Conservation (phyloP, 2,329 filamentous ascomycete species). For the Diaporthe destruens region DNA sequence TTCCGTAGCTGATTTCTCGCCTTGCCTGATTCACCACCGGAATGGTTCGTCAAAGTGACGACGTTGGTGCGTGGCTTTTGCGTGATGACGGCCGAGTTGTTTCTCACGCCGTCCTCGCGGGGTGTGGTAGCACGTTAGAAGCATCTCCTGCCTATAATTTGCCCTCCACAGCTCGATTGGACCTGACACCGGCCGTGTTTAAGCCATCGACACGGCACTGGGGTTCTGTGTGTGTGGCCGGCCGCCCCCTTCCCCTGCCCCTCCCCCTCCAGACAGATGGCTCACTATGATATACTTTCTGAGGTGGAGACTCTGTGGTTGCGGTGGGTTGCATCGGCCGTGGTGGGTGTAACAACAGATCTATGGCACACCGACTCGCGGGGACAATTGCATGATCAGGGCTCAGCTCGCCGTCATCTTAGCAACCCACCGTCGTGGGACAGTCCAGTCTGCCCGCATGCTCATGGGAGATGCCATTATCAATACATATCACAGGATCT, state of each 20-base stretch:
- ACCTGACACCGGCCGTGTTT: not conserved
- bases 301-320: constrained; percentile 12
- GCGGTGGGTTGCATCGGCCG: constrained; percentile 24
- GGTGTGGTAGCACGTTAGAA: not conserved
- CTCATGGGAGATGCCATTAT: constrained; percentile 14
- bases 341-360: constrained; percentile 30
- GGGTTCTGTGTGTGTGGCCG: not conserved
- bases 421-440: not conserved
- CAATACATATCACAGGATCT: constrained; percentile 8
- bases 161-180: not conserved
- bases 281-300: constrained; percentile 15
- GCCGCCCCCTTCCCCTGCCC: too few relatives aligned
- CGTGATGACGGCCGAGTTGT: not conserved
- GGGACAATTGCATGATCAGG: constrained; percentile 27
- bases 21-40: not conserved
- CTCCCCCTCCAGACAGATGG: not conserved
- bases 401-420: constrained; percentile 9
- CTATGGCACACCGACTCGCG: constrained; percentile 27
- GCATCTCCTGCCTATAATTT: too few relatives aligned
- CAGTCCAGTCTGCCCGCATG: not conserved
- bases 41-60: constrained; percentile 12
- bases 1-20: not conserved
- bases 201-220: constrained; percentile 17
- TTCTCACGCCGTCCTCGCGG: not conserved
- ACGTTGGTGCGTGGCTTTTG: not conserved